phyloP scores from a whole-genome alignment of 352 stramenopile species.

The Globisporangium nunn region DNA sequence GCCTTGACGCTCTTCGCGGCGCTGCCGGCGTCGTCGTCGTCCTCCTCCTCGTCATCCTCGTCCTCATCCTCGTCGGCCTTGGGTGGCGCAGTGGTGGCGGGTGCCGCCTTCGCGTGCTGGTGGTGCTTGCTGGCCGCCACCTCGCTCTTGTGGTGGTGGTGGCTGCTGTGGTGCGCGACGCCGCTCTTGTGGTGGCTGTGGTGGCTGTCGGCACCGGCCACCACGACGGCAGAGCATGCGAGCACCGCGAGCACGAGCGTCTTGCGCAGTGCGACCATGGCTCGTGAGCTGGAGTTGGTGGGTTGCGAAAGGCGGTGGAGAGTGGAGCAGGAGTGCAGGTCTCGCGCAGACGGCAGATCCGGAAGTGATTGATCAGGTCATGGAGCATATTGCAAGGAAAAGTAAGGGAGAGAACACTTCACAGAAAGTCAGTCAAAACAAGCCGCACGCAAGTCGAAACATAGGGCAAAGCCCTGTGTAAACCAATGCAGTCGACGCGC shows the following conservation, averaged over 20 bases:
- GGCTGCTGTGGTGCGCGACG: slow-evolving; percentile 1
- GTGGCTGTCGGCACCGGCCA: slow-evolving; percentile 6
- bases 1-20: not conserved
- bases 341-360: not conserved
- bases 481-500: no score
- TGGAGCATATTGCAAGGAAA: no score
- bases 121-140: slow-evolving; percentile 4
- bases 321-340: not conserved
- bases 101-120: slow-evolving; percentile 1
- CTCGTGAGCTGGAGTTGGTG: no score
- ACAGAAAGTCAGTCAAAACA: no score
- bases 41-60: slow-evolving; percentile 1
- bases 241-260: slow-evolving; percentile 8
- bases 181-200: slow-evolving; percentile 12
- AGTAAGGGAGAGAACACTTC: no score
- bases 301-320: not conserved
- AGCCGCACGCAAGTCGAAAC: no score
- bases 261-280: slow-evolving; percentile 10
- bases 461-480: no score
- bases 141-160: slow-evolving; percentile 11
- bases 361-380: not conserved
- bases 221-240: slow-evolving; percentile 4
- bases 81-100: not conserved
- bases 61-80: slow-evolving; percentile 3
- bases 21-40: not conserved